Evolutionary conservation across 2,329 filamentous ascomycete genomes (phyloP), one percentile per base, ranked within the genome.

Genomic region (Claviceps sp.): DNA sequence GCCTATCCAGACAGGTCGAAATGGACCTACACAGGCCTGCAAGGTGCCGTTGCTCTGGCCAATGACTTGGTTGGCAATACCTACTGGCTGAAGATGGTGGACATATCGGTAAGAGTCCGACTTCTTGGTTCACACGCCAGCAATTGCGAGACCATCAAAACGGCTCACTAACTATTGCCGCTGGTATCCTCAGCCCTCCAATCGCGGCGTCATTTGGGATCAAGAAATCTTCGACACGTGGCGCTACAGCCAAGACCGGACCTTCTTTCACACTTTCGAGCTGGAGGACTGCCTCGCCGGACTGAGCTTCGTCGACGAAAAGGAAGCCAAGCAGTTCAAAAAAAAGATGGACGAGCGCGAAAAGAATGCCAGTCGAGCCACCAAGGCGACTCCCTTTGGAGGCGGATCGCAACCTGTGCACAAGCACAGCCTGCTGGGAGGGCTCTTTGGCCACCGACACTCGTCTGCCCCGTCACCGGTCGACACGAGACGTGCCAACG

Each of bases 201-300:
- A 82, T 64, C 81, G 85, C 65, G 90, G 91, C 53, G 89, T 96
- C 49, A 85, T 96, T 62, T 96, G 89, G 89, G 90, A 95, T 63
- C 91, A 97, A 71, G 93, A 98, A 70, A 89, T 98, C 61, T 98
- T 95, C 71, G 91, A 98, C 60, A 83, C 82, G 49, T 97, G 95
- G 76, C 76, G 77, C 57, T 98, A 97, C 74, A 95, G 96, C 70
- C 91, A 96, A 65, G 93, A 98, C 67, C 84, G 93, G 55, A 91
- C 88, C 54, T 98, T 96, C 71, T 98, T 98, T 71, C 90, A 97
- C 70, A 89, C 88, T 5, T 98, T 98, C 65, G 93, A 98, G 71
- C 78, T 95, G 52, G 90, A 97, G 69, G 83, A 94, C 57, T 97
- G 89, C 62, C 72, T 94, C 55, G 93, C 89, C 5, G 93, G 84